Conservation (phyloP, 139 green algal genomes). For the Volvox africanus region DNA sequence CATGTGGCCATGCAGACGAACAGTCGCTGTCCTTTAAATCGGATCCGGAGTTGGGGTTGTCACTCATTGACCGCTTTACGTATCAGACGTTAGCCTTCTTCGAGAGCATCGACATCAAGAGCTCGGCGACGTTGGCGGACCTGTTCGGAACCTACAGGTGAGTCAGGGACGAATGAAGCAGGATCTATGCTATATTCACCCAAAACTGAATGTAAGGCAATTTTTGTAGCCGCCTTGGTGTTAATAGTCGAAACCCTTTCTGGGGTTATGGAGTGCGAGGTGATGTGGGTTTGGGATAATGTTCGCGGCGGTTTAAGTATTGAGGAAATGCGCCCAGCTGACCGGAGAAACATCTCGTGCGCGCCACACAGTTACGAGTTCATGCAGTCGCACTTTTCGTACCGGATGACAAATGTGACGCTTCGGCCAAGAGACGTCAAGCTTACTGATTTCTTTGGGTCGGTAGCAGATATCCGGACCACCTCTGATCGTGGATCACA, state of each 20-base stretch:
- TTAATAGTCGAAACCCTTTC: too few relatives aligned
- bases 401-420: slow-evolving; percentile 17
- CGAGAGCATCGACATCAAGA: slow-evolving; percentile 38
- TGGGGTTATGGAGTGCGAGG: too few relatives aligned
- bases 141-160: slow-evolving; percentile 57
- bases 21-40: slow-evolving; percentile 52
- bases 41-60: slow-evolving; percentile 50
- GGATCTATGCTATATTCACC: too few relatives aligned
- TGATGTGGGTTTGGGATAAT: too few relatives aligned
- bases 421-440: neutral
- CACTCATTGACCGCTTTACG: slow-evolving; percentile 60
- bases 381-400: slow-evolving; percentile 44
- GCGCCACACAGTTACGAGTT: slow-evolving; percentile 44
- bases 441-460: slow-evolving; percentile 58
- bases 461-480: slow-evolving; percentile 3
- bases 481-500: slow-evolving; percentile 16
- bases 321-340: too few relatives aligned
- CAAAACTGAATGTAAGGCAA: too few relatives aligned
- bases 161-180: neutral
- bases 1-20: slow-evolving; percentile 33
- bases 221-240: too few relatives aligned
- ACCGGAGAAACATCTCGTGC: too few relatives aligned
- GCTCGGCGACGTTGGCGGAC: slow-evolving; percentile 48
- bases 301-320: too few relatives aligned
- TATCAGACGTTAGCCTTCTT: slow-evolving; percentile 57